Conservation (phyloP, 1,284 basidiomycete species). For the Uromyces viciae-fabae region DNA sequence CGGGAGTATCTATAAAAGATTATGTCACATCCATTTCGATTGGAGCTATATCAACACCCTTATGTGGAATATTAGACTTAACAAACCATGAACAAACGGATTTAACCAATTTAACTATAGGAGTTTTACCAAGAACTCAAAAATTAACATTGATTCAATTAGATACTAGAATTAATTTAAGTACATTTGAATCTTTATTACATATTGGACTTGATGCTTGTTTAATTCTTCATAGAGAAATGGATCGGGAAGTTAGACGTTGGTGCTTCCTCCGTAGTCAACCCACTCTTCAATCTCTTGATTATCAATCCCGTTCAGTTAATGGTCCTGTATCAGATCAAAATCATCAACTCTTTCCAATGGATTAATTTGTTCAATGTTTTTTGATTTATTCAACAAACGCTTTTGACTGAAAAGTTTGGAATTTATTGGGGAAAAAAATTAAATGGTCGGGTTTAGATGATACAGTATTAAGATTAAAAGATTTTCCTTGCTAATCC, state of each 20-base stretch:
- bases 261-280: slow-evolving; percentile 60
- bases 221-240: slow-evolving; percentile 74
- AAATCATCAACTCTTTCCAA: slow-evolving; percentile 19
- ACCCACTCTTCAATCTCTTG: neutral
- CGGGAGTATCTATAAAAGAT: slow-evolving; percentile 84
- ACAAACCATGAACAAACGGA: slow-evolving; percentile 84
- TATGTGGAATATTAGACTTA: slow-evolving; percentile 67
- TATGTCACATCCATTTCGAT: slow-evolving; percentile 81
- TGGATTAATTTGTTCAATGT: no score
- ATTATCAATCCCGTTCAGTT: slow-evolving; percentile 2
- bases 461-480: no score
- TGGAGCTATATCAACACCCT: slow-evolving; percentile 67
- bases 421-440: no score
- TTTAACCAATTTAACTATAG: slow-evolving; percentile 79
- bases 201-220: slow-evolving; percentile 72
- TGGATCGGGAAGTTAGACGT: slow-evolving; percentile 69
- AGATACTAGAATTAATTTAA: slow-evolving; percentile 89
- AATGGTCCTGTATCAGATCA: slow-evolving; percentile 12
- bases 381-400: no score
- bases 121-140: slow-evolving; percentile 74
- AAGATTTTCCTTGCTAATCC: no score
- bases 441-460: no score
- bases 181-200: slow-evolving; percentile 85
- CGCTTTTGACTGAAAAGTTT: no score
- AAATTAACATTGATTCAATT: slow-evolving; percentile 83